Conservation (phyloP, 768 basidiomycete genomes). For the Mycena vulgaris region DNA sequence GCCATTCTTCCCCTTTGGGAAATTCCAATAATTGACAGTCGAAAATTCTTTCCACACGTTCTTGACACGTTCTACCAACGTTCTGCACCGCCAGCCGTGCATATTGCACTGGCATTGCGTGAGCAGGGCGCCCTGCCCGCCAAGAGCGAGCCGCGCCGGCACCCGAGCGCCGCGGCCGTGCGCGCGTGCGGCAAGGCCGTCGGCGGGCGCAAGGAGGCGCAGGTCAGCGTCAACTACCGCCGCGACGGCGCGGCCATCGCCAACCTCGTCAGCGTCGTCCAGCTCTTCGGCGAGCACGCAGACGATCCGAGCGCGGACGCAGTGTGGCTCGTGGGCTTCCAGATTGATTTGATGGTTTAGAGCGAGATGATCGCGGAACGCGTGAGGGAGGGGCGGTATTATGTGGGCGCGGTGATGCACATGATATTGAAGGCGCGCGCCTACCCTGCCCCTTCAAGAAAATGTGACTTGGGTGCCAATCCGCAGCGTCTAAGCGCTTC, state of each 20-base stretch:
- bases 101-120: too few relatives aligned
- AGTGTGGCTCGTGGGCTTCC: slow-evolving; percentile 94
- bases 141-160: slow-evolving; percentile 65
- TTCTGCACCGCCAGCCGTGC: too few relatives aligned
- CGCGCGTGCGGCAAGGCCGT: slow-evolving; percentile 76
- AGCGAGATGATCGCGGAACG: slow-evolving; percentile 87
- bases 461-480: too few relatives aligned
- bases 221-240: slow-evolving; percentile 85
- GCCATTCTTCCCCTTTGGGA: too few relatives aligned
- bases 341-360: slow-evolving; percentile 92
- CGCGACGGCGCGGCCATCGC: slow-evolving; percentile 90
- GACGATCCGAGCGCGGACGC: slow-evolving; percentile 77
- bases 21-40: too few relatives aligned
- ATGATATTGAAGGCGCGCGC: too few relatives aligned
- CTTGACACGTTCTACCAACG: too few relatives aligned
- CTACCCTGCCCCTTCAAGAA: too few relatives aligned
- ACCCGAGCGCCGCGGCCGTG: slow-evolving; percentile 76
- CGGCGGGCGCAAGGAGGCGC: slow-evolving; percentile 83
- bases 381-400: slow-evolving; percentile 74
- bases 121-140: too few relatives aligned
- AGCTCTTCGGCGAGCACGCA: slow-evolving; percentile 77
- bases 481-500: too few relatives aligned
- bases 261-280: slow-evolving; percentile 94
- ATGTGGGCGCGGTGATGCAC: slow-evolving; percentile 16
- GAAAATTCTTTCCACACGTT: too few relatives aligned